Base-by-base conservation (phyloP, 1,284 basidiomycete genomes). In the Leucoagaricus sp. region DNA sequence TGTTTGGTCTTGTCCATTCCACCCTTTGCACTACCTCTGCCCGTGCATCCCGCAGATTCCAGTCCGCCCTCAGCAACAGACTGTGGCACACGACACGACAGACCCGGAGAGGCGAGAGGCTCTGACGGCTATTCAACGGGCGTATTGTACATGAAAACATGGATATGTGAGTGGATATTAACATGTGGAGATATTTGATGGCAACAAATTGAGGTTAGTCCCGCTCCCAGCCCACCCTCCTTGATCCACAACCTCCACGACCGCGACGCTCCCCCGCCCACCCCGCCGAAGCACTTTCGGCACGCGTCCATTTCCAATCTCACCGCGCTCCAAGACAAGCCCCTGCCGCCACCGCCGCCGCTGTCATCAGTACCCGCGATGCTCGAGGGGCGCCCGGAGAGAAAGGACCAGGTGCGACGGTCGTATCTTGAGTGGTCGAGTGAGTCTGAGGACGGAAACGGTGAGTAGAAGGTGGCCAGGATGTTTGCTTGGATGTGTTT, bases 261-360 rank as follows among this genome's bases (percentile, higher is more conserved):
- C 49, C 15, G 17, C 46, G 41, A 51, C n/a, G 34, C 12, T 53
- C 52, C 42, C 7, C 46, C 36, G n/a, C 36, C 42, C 38, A 45
- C 55, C 28, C 50, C 31, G 36, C 42, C 55, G 50, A 49, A 46
- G n/a, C 10, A 26, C 17, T 23, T 8, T 28, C n/a, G 8, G 31
- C 40, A 48, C 44, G 44, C 41, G 42, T 31, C 45, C 12, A 7
- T 15, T 19, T 28, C 26, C 33, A 46, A 41, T 48, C 26, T 29
- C 26, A 21, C 38, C 4, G 53, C n/a, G 19, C 42, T 53, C 8
- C 51, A 36, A 23, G 64, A 71, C 56, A 71, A 70, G 60, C 64
- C 66, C 28, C 59, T 71, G 44, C 68, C 69, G 38, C 60, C 65
- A 34, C 69, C 68, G 66, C 70, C 68, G 38, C 60, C 46, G 66